Base-by-base conservation (phyloP, 805 yeast species). In the Lipomyces yamanashiensis region DNA sequence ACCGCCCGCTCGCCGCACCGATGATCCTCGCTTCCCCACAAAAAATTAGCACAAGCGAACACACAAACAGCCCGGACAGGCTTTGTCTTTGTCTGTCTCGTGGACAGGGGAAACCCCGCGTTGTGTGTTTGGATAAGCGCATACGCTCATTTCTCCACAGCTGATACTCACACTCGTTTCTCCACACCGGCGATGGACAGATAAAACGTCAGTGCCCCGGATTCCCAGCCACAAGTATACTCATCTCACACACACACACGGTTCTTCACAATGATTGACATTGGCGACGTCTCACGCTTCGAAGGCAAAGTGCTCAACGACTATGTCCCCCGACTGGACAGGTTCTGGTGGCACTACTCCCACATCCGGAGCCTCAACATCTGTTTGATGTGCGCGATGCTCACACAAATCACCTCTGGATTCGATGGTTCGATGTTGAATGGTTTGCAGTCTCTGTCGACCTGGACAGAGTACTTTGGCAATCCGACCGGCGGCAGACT, bases 391-490 rank as follows among this genome's bases (percentile, higher is more conserved):
- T 73, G 81, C 37, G 75, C 79, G 61, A 78, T 84, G 39, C 73
- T 82, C 49, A 76, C 83, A 19, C 79, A 85, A 10, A 79, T 84
- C 55, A 81, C 80, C 67, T 78, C 75, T 51, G 84, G 84, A 64
- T 81, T 77, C 64, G 84, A 81, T 71, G 82, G 81, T 61, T 78
- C 81, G 13, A 75, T 83, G 77, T 73, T 83, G 70, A 84, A 83
- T 67, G 84, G 84, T 44, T 75, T 83, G 65, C 86, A 84, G 70
- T 73, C 82, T 8, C 76, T 81, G 68, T 62, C 71, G 0, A 70
- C 71, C 40, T 84, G 85, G 84, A 71, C 73, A 61, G 64, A 70
- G 7, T 76, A 75, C 43, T 77, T 83, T 71, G 78, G 78, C 44
- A 58, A 74, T 43, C 82, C 82, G 21, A 64, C 73, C 6, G 80